Evolutionary conservation across 768 basidiomycete species (phyloP).

Genomic region (Cystofilobasidium bisporidii): DNA sequence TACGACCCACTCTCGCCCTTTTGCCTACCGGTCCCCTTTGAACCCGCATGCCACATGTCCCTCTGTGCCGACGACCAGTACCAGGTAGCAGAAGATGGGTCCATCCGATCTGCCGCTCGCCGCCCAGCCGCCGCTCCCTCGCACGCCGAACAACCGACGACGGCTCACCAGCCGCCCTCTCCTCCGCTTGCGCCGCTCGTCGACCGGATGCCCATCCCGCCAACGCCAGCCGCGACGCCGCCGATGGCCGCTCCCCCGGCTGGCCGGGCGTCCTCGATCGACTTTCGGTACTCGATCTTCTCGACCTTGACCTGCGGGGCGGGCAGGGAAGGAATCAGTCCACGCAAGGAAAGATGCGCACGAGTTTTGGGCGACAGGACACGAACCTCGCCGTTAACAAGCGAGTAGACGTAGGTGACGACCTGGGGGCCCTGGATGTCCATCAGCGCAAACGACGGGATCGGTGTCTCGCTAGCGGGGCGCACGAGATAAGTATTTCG

Average conservation of each 20-base stretch:
- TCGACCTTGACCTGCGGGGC: constrained; percentile 40
- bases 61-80: no score
- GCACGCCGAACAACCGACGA: no score
- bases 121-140: no score
- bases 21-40: no score
- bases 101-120: no score
- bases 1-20: no score
- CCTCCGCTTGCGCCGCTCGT: background rate
- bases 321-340: background rate
- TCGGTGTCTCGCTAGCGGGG: constrained; percentile 58
- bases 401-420: constrained; percentile 92
- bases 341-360: background rate
- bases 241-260: background rate
- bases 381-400: constrained; percentile 79
- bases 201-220: background rate
- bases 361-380: background rate
- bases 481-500: no score
- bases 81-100: no score
- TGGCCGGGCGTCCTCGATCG: constrained; percentile 16
- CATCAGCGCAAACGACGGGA: constrained; percentile 89
- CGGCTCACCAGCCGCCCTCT: background rate
- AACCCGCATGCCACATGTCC: no score
- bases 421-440: constrained; percentile 95
- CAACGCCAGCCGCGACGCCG: background rate
- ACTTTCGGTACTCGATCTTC: constrained; percentile 40